Evolutionary conservation across 345 rosid genomes (phyloP).

Genomic region (Pugionium cornutum): DNA sequence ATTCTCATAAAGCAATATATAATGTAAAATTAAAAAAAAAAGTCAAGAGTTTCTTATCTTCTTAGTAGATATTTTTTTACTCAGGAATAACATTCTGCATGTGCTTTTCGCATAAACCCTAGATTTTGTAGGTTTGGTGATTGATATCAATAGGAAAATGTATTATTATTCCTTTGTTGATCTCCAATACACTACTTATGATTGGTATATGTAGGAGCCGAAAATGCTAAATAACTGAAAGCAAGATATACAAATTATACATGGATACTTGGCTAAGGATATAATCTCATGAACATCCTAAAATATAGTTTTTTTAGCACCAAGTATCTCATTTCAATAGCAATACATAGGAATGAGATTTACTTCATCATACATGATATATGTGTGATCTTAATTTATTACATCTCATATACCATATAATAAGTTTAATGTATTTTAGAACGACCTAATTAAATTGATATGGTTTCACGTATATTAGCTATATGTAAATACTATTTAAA

Average conservation of each 20-base stretch:
- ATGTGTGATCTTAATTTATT: neutral
- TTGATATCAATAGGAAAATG: neutral
- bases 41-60: neutral
- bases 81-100: conserved; percentile 10
- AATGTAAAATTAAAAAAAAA: neutral
- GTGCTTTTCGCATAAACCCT: conserved; percentile 32
- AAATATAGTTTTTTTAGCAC: neutral
- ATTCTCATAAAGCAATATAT: conserved; percentile 3
- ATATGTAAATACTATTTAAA: neutral
- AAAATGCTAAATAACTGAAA: too few relatives aligned
- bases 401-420: neutral
- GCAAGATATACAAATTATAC: too few relatives aligned
- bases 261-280: too few relatives aligned
- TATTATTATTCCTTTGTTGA: too few relatives aligned
- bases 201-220: too few relatives aligned
- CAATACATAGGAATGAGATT: neutral
- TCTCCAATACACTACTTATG: too few relatives aligned
- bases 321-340: conserved; percentile 1
- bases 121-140: conserved; percentile 16
- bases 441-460: neutral
- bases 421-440: neutral
- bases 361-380: neutral
- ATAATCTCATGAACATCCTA: too few relatives aligned
- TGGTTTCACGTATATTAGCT: neutral
- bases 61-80: neutral